Evolutionary conservation across 192 early-diverging fungal genomes (phyloP), one percentile per base, ranked within the genome.

Genomic region (Funneliformis geosporum): DNA sequence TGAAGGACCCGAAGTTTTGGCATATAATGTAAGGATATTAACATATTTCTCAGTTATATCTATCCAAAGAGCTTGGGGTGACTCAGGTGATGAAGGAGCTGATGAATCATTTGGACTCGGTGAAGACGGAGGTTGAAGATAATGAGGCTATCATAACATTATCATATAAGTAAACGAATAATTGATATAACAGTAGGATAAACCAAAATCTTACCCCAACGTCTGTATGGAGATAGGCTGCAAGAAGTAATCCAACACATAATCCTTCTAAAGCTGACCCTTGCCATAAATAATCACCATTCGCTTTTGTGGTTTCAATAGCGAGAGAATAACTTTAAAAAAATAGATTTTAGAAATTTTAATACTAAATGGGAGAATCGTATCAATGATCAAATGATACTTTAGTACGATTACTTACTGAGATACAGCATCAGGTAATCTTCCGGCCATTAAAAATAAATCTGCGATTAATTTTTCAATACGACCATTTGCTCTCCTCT

Each of bases 381-480:
- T 47, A 60, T 5, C 55, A 28, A 59, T 80, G 6, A 55, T 60
- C 7, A 67, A 0, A 14, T 39, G 11, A 33, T 33, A 39, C 27
- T 65, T 14, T 62, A 62, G 69, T 62, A 27, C 27, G 4, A 60
- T 47, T 21, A 16, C n/a, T 21, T 84, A 90, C 90, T 87, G 84
- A 55, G 76, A 79, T n/a, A 93, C 89, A 7, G 94, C 94, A 75
- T 91, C 84, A 5, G 94, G 91, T 40, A 92, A 73, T 60, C 91
- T 80, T 23, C 94, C 94, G 43, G 92, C 88, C 83, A 95, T 80
- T 66, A 95, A 74, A 84, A 90, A 95, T 67, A 95, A 78, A 83
- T 95, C 94, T 8, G 87, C 92, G 10, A 93, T 81, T 21, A 95
- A 78, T 73, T 95, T 95, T 62, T 93, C 87, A n/a, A 88, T 88